Evolutionary conservation across 805 yeast species (phyloP).

Genomic region (Pichia kluyveri): DNA sequence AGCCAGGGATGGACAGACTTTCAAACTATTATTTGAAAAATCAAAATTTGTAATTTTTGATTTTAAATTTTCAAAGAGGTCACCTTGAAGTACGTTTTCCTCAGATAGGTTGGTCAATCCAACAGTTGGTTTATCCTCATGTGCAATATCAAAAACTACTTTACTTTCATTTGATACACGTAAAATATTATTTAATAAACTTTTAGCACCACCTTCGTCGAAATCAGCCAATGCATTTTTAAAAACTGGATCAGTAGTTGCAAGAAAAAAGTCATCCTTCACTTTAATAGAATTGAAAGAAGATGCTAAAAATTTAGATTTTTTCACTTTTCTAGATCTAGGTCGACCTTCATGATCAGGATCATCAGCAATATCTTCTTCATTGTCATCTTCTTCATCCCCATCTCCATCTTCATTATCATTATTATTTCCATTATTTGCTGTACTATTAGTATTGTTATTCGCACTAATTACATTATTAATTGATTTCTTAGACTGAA

Average conservation of each 20-base stretch:
- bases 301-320: neutral
- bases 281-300: conserved; percentile 1
- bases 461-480: conserved; percentile 13
- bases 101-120: neutral
- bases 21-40: neutral
- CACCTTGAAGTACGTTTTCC: neutral
- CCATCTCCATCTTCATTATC: conserved; percentile 11
- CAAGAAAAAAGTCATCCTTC: conserved; percentile 36
- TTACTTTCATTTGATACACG: conserved; percentile 37
- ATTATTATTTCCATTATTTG: neutral
- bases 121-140: conserved; percentile 4
- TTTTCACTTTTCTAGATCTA: conserved; percentile 8
- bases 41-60: conserved; percentile 1
- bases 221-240: conserved; percentile 47
- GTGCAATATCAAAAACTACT: conserved; percentile 24
- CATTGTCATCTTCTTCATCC: conserved; percentile 15
- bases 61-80: neutral
- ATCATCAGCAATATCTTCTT: conserved; percentile 14
- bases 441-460: conserved; percentile 7
- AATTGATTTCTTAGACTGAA: conserved; percentile 9
- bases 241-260: conserved; percentile 47
- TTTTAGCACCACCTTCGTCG: conserved; percentile 57
- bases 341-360: neutral
- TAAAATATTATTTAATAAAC: conserved; percentile 41
- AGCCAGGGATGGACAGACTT: conserved; percentile 3